Base-by-base conservation (phyloP, 2,329 filamentous ascomycete species). In the Beauveria australis region DNA sequence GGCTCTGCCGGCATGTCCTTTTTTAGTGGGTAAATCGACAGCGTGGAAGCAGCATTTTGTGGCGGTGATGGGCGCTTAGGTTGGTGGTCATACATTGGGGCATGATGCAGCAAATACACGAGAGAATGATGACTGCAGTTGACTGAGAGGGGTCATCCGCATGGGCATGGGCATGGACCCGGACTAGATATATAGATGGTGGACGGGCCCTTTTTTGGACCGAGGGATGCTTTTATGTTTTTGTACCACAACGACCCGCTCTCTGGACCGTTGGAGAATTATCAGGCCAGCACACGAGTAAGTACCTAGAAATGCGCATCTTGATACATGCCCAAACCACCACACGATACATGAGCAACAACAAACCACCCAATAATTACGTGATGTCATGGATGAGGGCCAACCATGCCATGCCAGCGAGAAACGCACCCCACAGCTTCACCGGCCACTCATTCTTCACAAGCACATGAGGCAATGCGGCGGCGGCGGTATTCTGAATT, bases 111-210 rank as follows among this genome's bases (percentile, higher is more conserved):
- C 30, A 12, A 40, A 24, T 49, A 24, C 44, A 58, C 5, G 9
- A 48, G 22, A 28, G 33, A 24, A 58, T 49, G 55, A 49, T 58
- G 55, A 58, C 55, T 58, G 55, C 55, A 58, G 43, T 57, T 37
- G 55, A 49, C 30, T 18, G 19, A 33, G 18, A 43, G 48, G 24
- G 33, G 40, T 24, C 52, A 33, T 6, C 24, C 19, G 2, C 37
- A 40, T 53, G n/a, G 5, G 26, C 24, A 30, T 49, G 16, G 12
- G 10, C 44, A 47, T 47, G 44, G 44, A 22, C 12, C 44, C 22
- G 22, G 44, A 26, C 14, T 52, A 26, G 14, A 16, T 49, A 49
- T 49, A 49, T 49, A 49, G 47, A 49, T 28, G 33, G 33, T 37
- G 33, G 33, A 37, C 33, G 33, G 33, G 33, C 10, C 33, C 14